Conservation (phyloP, 257 asterid species). For the Coffea eugenioides region DNA sequence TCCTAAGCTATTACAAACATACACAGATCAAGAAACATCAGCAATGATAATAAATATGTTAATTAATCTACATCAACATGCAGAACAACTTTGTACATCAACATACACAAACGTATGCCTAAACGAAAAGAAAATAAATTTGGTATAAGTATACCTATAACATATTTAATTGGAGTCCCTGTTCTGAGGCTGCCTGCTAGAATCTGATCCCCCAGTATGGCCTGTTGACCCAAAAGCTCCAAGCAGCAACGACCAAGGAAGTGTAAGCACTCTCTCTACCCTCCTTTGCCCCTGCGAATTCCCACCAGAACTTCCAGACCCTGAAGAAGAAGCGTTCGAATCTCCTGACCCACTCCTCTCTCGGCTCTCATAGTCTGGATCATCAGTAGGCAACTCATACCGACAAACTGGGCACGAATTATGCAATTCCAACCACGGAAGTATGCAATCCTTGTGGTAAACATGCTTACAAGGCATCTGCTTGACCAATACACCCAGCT, state of each 20-base stretch:
- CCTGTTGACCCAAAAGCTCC: slow-evolving; percentile 46
- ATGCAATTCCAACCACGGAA: slow-evolving; percentile 84
- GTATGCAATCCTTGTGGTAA: slow-evolving; percentile 67
- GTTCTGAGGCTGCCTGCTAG: slow-evolving; percentile 24
- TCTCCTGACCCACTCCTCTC: slow-evolving; percentile 17
- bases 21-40: no score
- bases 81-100: neutral
- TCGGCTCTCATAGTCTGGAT: slow-evolving; percentile 63
- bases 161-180: slow-evolving; percentile 25
- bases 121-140: neutral
- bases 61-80: neutral
- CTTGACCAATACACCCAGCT: slow-evolving; percentile 50
- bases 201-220: slow-evolving; percentile 35
- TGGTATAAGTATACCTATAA: neutral
- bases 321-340: slow-evolving; percentile 11
- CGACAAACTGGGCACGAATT: slow-evolving; percentile 87
- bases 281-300: slow-evolving; percentile 31
- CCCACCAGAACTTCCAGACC: slow-evolving; percentile 19
- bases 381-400: slow-evolving; percentile 79
- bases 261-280: slow-evolving; percentile 39
- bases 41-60: no score
- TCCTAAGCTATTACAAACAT: no score
- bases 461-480: slow-evolving; percentile 86
- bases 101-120: neutral
- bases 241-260: slow-evolving; percentile 47